These are phyloP conservation scores for Teunomyces stri DNA, from an alignment of 805 yeast genomes.

Conservation along the genomic window DNA sequence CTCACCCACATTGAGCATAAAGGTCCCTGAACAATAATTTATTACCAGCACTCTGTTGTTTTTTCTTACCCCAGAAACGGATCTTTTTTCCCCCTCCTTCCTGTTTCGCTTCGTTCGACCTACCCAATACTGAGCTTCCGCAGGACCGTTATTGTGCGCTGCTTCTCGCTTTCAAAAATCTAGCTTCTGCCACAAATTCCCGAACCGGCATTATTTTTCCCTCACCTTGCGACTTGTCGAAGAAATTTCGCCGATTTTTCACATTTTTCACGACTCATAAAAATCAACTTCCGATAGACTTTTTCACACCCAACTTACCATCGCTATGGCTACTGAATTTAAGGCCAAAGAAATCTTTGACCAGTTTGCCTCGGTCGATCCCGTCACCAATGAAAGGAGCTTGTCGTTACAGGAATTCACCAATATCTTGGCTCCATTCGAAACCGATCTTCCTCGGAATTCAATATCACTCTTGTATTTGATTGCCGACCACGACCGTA, in stretches of 20 bases:
- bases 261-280: not conserved
- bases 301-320: not conserved
- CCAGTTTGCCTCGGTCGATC: constrained; percentile 34
- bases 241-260: constrained; percentile 2
- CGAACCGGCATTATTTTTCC: constrained; percentile 1
- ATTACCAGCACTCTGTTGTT: not conserved
- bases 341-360: constrained; percentile 28
- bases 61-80: not conserved
- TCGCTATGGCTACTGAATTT: constrained; percentile 4
- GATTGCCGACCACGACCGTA: constrained; percentile 69
- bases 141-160: not conserved
- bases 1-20: not conserved
- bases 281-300: not conserved
- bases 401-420: constrained; percentile 37
- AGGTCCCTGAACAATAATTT: constrained; percentile 9
- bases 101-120: not conserved
- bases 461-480: constrained; percentile 60
- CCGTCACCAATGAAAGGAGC: constrained; percentile 15
- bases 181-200: not conserved
- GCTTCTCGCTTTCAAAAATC: not conserved
- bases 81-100: not conserved
- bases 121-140: not conserved
- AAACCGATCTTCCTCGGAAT: constrained; percentile 37
- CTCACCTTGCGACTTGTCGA: constrained; percentile 4
- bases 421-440: constrained; percentile 40